Conservation (phyloP, 306 rosid species). For the Amphicarpaea edgeworthii region DNA sequence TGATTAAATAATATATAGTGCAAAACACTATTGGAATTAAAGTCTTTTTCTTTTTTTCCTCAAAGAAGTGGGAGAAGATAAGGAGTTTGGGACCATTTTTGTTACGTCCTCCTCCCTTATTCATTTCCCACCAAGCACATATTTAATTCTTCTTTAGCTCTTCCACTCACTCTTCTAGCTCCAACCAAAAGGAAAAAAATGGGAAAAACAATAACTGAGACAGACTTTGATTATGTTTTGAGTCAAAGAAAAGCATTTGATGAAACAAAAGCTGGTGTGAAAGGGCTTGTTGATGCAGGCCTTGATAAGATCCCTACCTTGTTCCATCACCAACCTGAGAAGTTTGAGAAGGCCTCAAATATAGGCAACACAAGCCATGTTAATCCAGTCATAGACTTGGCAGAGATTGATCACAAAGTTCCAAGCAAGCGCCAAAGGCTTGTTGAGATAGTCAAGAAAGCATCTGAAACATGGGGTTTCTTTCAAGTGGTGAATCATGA, state of each 20-base stretch:
- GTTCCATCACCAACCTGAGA: constrained; percentile 46
- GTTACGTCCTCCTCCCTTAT: neutral
- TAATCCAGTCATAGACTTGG: constrained; percentile 62
- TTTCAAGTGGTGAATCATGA: constrained; percentile 53
- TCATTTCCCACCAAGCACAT: neutral
- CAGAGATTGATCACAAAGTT: neutral
- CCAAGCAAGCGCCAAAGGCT: constrained; percentile 24
- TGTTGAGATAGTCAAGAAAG: constrained; percentile 31
- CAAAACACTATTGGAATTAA: too few relatives aligned
- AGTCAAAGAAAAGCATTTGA: constrained; percentile 56
- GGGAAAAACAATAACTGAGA: neutral
- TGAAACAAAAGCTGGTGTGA: constrained; percentile 48
- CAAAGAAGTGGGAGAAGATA: neutral
- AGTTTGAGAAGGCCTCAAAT: constrained; percentile 32
- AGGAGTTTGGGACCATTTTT: neutral
- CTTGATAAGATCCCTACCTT: constrained; percentile 56
- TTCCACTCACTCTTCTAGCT: neutral
- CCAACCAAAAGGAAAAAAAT: neutral
- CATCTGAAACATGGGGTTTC: constrained; percentile 55
- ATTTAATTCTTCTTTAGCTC: neutral
- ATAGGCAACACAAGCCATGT: neutral
- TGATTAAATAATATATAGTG: too few relatives aligned
- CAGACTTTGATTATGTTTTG: constrained; percentile 28
- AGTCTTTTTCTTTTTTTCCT: neutral
- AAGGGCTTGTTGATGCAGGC: constrained; percentile 71